These are phyloP conservation scores for Lipomyces kockii DNA, from an alignment of 805 yeast genomes.

Conservation along the genomic window DNA sequence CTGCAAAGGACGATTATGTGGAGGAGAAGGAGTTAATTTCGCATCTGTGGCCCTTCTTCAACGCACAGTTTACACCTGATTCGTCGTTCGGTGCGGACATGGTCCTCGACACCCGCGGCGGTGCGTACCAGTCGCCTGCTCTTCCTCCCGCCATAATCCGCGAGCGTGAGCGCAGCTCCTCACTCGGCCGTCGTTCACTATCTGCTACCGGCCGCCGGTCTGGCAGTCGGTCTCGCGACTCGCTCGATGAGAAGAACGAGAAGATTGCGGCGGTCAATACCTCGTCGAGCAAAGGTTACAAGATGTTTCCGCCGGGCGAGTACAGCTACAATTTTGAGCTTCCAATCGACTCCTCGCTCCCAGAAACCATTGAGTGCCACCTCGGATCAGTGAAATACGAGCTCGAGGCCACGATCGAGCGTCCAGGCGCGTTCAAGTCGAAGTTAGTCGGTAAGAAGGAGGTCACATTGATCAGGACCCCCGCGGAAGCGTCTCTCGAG, in stretches of 20 bases:
- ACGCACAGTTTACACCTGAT: constrained; percentile 48
- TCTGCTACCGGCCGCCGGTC: constrained; percentile 30
- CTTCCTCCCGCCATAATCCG: constrained; percentile 23
- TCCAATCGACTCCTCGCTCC: constrained; percentile 77
- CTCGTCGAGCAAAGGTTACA: constrained; percentile 44
- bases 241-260: constrained; percentile 23
- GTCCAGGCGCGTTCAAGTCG: constrained; percentile 85
- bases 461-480: constrained; percentile 71
- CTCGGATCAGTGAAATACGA: constrained; percentile 79
- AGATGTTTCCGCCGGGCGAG: constrained; percentile 80
- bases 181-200: constrained; percentile 15
- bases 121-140: not conserved
- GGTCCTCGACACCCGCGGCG: constrained; percentile 40
- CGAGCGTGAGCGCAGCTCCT: constrained; percentile 26
- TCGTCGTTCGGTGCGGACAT: constrained; percentile 50
- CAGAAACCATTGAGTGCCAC: constrained; percentile 77
- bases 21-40: constrained; percentile 70
- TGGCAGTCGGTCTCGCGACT: constrained; percentile 22
- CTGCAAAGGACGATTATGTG: constrained; percentile 67
- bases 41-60: constrained; percentile 92
- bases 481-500: constrained; percentile 77
- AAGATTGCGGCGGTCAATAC: constrained; percentile 17
- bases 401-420: constrained; percentile 69
- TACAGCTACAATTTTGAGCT: constrained; percentile 92
- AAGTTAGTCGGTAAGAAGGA: constrained; percentile 68